Percentiles rank a stretch among this genome's conserved stretches.
Conservation (phyloP, 2,329 filamentous ascomycete species). For the Sarocladiaceae sp. region DNA sequence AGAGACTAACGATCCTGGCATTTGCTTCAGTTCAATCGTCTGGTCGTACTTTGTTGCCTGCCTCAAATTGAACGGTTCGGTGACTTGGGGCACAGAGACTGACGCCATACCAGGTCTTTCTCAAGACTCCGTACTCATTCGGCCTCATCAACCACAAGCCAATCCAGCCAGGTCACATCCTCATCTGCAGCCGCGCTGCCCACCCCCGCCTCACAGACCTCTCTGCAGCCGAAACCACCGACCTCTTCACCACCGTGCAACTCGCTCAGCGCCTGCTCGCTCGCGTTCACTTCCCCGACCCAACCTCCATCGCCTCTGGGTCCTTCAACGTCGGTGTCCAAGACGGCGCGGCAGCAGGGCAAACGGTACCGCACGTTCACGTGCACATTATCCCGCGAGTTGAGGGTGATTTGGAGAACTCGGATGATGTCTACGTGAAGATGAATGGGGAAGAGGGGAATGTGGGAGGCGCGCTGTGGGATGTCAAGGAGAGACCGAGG, state of each 20-base stretch:
- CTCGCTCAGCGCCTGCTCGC: slow-evolving; percentile 72
- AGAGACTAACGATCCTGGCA: too few relatives aligned
- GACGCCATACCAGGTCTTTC: slow-evolving; percentile 63
- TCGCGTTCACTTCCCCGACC: slow-evolving; percentile 41
- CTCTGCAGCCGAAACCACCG: slow-evolving; percentile 60
- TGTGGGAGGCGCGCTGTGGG: slow-evolving; percentile 64
- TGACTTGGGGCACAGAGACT: neutral
- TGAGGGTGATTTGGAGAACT: slow-evolving; percentile 43
- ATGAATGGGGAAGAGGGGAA: slow-evolving; percentile 84
- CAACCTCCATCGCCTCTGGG: slow-evolving; percentile 38
- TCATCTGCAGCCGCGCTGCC: slow-evolving; percentile 68
- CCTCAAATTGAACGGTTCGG: neutral
- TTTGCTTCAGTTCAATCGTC: too few relatives aligned
- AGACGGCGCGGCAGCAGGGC: slow-evolving; percentile 82
- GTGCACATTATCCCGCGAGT: slow-evolving; percentile 80
- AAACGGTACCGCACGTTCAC: slow-evolving; percentile 91
- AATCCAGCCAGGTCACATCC: slow-evolving; percentile 84
- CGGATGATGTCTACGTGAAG: slow-evolving; percentile 72
- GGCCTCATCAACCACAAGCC: slow-evolving; percentile 95
- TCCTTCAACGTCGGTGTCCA: slow-evolving; percentile 94
- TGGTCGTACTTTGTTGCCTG: neutral
- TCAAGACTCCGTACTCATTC: slow-evolving; percentile 71
- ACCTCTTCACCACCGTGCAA: slow-evolving; percentile 85
- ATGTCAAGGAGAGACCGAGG: slow-evolving; percentile 39
- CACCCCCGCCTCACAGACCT: slow-evolving; percentile 74